These are phyloP conservation scores for Batkoa obscura DNA, from an alignment of 371 early-diverging fungal species.

Conservation along the genomic window DNA sequence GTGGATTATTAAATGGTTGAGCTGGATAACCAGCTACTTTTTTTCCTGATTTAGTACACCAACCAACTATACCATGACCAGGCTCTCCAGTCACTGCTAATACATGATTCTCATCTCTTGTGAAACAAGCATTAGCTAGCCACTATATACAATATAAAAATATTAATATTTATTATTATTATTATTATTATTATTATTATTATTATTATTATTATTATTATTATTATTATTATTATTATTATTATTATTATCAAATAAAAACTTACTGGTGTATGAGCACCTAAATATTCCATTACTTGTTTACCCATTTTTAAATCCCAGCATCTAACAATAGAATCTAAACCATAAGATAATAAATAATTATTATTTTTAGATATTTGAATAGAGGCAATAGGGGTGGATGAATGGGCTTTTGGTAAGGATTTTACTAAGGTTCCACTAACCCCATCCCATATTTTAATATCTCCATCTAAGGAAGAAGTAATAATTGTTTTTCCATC, in stretches of 20 bases:
- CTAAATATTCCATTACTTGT: conserved; percentile 33
- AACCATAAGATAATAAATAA: conserved; percentile 58
- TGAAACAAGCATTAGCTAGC: background rate
- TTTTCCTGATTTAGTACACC: conserved; percentile 17
- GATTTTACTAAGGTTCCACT: conserved; percentile 46
- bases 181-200: too few relatives aligned
- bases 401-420: conserved; percentile 53
- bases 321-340: conserved; percentile 47
- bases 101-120: conserved; percentile 1
- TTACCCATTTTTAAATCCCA: conserved; percentile 39
- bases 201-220: too few relatives aligned
- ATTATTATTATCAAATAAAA: conserved; percentile 1
- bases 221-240: background rate
- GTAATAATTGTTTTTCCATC: conserved; percentile 54
- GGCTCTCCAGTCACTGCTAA: conserved; percentile 43
- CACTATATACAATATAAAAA: too few relatives aligned
- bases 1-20: background rate
- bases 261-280: conserved; percentile 37
- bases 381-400: conserved; percentile 46
- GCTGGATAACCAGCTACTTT: background rate
- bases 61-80: conserved; percentile 35
- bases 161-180: too few relatives aligned
- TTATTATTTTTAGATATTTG: conserved; percentile 49
- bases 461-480: conserved; percentile 62
- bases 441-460: conserved; percentile 72